These are phyloP conservation scores for Setomelanomma holmii DNA, from an alignment of 2,329 filamentous ascomycete genomes.

Conservation along the genomic window DNA sequence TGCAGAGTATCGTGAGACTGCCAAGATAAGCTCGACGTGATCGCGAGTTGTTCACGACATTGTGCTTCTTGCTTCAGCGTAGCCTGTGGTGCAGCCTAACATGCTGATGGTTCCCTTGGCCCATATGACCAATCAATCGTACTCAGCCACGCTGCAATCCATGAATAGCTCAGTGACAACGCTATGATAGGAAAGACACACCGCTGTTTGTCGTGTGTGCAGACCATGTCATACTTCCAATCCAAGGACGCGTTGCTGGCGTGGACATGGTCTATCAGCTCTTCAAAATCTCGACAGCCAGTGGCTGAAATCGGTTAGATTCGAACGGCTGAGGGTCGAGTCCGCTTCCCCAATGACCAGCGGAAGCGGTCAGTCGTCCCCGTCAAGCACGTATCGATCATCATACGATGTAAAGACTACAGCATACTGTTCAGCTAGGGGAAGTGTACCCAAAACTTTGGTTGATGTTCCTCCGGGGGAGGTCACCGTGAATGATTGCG, in stretches of 20 bases:
- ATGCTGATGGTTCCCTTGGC: background rate
- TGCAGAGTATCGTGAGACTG: background rate
- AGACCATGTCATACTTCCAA: no score
- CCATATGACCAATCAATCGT: background rate
- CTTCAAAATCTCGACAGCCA: background rate
- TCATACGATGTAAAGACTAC: no score
- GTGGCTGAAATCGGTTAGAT: background rate
- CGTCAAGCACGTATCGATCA: no score
- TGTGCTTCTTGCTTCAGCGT: conserved; percentile 1
- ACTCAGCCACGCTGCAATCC: background rate
- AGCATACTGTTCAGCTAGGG: no score
- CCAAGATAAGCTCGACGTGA: background rate
- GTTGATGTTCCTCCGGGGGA: no score
- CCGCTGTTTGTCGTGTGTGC: no score
- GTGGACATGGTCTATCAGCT: no score
- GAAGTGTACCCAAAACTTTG: no score
- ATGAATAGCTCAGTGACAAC: background rate
- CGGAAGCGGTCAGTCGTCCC: no score
- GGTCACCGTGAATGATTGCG: no score
- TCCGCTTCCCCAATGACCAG: background rate
- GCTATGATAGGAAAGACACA: no score
- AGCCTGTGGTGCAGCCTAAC: conserved; percentile 5
- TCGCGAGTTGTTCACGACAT: background rate
- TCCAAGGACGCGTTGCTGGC: no score
- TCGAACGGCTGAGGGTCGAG: background rate